Percentiles rank a stretch among this genome's conserved stretches.
Conservation (phyloP, 73 alveolate species). For the Uronychia binucleata region DNA sequence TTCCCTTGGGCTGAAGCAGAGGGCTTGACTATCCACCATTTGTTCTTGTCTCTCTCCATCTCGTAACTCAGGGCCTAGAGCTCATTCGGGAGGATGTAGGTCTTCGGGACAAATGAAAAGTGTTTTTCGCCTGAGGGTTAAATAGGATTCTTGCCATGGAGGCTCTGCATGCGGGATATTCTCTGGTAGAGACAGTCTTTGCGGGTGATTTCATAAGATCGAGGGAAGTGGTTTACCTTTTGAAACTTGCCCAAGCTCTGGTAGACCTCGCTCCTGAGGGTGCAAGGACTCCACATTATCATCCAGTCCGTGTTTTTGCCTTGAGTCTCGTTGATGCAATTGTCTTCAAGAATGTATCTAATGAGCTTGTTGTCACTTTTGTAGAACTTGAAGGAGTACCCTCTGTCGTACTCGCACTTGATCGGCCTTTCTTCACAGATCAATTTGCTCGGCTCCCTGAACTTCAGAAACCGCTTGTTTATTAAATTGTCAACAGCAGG, state of each 20-base stretch:
- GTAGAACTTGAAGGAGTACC: slow-evolving; percentile 44
- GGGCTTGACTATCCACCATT: slow-evolving; percentile 79
- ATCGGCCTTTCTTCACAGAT: no score
- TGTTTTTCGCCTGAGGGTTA: slow-evolving; percentile 39
- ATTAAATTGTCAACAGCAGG: not conserved
- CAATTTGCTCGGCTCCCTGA: not conserved
- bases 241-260: slow-evolving; percentile 31
- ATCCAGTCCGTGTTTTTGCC: slow-evolving; percentile 37
- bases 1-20: slow-evolving; percentile 77
- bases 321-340: slow-evolving; percentile 49
- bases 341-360: slow-evolving; percentile 53
- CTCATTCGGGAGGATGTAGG: slow-evolving; percentile 88
- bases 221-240: slow-evolving; percentile 61
- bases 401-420: no score
- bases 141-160: slow-evolving; percentile 13
- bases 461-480: not conserved
- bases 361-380: slow-evolving; percentile 46
- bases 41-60: slow-evolving; percentile 66
- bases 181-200: slow-evolving; percentile 96
- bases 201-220: slow-evolving; percentile 78
- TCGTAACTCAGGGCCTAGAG: slow-evolving; percentile 71
- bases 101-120: slow-evolving; percentile 81
- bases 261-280: slow-evolving; percentile 27
- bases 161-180: slow-evolving; percentile 86
- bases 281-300: slow-evolving; percentile 36